phyloP scores from a whole-genome alignment of 306 rosid species.

The Coriaria nepalensis region DNA sequence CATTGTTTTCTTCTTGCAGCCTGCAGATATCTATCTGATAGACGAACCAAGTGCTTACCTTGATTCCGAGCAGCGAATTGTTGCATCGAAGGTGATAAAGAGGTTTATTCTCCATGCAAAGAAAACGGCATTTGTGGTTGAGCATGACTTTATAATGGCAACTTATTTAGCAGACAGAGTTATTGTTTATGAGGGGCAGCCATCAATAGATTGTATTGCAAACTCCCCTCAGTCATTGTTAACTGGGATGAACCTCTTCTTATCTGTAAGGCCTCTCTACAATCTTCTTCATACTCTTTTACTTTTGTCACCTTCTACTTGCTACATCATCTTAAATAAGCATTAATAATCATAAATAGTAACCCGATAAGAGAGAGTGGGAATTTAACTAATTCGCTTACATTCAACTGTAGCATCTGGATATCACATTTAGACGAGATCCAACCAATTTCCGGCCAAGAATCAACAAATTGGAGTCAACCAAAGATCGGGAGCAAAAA shows the following conservation, averaged over 20 bases:
- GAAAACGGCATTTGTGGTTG: slow-evolving; percentile 95
- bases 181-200: slow-evolving; percentile 79
- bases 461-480: slow-evolving; percentile 76
- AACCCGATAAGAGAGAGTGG: no score
- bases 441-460: slow-evolving; percentile 91
- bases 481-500: slow-evolving; percentile 91
- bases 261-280: slow-evolving; percentile 52
- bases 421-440: slow-evolving; percentile 90
- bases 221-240: slow-evolving; percentile 86
- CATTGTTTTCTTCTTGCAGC: slow-evolving; percentile 38
- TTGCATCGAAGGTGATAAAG: slow-evolving; percentile 91
- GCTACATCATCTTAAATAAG: no score
- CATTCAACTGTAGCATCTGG: slow-evolving; percentile 55
- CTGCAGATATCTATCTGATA: slow-evolving; percentile 89
- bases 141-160: slow-evolving; percentile 98
- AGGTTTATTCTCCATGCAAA: slow-evolving; percentile 95
- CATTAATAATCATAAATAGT: no score
- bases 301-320: no score
- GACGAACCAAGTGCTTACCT: slow-evolving; percentile 98
- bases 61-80: slow-evolving; percentile 94
- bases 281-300: no score
- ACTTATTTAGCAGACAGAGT: slow-evolving; percentile 96
- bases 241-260: slow-evolving; percentile 94
- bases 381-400: slow-evolving; percentile 6
- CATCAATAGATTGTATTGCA: slow-evolving; percentile 80